A percentile compares a stretch with the other conserved stretches of the same genome.
Evolutionary conservation across 2,329 filamentous ascomycete species (phyloP).

Genomic region (Botryotinia globosa): DNA sequence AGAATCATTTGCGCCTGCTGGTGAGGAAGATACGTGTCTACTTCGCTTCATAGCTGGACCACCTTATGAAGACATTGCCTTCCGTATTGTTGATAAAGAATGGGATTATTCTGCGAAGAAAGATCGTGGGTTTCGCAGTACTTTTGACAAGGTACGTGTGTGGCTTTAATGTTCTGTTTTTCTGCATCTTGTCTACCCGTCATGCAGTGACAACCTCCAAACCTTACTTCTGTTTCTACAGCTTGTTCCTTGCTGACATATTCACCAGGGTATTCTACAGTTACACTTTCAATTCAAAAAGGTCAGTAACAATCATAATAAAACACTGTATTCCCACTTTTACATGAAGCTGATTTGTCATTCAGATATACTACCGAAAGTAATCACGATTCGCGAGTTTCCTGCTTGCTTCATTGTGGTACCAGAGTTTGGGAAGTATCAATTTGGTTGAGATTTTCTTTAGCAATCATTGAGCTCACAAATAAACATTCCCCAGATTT

Average conservation of each 20-base stretch:
- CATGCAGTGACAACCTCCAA: constrained; percentile 13
- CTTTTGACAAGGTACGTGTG: constrained; percentile 85
- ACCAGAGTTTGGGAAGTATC: constrained; percentile 17
- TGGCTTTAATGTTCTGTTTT: constrained; percentile 3
- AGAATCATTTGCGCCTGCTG: constrained; percentile 88
- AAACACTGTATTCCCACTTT: constrained; percentile 9
- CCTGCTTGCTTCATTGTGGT: constrained; percentile 15
- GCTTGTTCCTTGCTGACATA: constrained; percentile 35
- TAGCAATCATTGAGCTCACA: constrained; percentile 28
- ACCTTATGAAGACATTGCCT: constrained; percentile 95
- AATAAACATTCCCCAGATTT: constrained; percentile 26
- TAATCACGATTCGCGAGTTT: constrained; percentile 31
- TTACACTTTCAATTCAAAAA: constrained; percentile 99
- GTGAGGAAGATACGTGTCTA: constrained; percentile 94
- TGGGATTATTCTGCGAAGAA: constrained; percentile 98
- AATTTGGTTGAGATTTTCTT: constrained; percentile 29
- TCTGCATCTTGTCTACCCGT: neutral
- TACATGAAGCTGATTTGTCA: constrained; percentile 28
- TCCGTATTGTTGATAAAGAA: constrained; percentile 95
- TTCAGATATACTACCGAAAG: constrained; percentile 55
- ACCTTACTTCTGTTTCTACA: constrained; percentile 1
- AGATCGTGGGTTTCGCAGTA: constrained; percentile 92
- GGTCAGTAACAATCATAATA: constrained; percentile 49
- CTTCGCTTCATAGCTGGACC: constrained; percentile 94
- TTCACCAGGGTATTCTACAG: constrained; percentile 77